A percentile compares a stretch with the other conserved stretches of the same genome.
These are phyloP conservation scores for Fusarium veterinarium DNA, from an alignment of 2,329 filamentous ascomycete genomes.

Conservation along the genomic window DNA sequence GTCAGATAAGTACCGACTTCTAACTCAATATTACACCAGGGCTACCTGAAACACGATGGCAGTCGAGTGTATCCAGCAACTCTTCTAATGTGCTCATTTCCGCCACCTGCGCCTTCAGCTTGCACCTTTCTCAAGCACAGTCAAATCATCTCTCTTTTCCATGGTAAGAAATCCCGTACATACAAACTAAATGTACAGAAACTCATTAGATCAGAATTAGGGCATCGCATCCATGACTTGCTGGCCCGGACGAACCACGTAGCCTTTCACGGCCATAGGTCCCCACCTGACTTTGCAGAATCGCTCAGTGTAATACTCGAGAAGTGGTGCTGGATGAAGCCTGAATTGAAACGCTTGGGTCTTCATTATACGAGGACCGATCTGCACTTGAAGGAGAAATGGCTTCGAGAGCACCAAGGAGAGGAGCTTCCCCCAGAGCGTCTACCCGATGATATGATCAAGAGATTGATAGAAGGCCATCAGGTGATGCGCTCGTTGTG, in stretches of 20 bases:
- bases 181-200: neutral
- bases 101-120: neutral
- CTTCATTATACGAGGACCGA: rapidly evolving
- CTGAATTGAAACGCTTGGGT: neutral
- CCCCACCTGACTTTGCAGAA: neutral
- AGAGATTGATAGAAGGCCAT: neutral
- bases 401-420: neutral
- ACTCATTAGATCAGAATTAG: neutral
- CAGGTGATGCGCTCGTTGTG: neutral
- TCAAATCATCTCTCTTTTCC: neutral
- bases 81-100: neutral
- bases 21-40: neutral
- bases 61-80: neutral
- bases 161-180: neutral
- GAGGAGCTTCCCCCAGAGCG: neutral
- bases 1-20: neutral
- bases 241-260: neutral
- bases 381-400: neutral
- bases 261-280: neutral
- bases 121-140: neutral
- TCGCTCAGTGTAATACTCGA: neutral
- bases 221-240: neutral
- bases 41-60: neutral
- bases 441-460: rapidly evolving
- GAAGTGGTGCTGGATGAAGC: neutral